A percentile compares a stretch with the other conserved stretches of the same genome.
phyloP scores from a whole-genome alignment of 2,329 filamentous ascomycete genomes.

The Penicillium psychrosexuale region DNA sequence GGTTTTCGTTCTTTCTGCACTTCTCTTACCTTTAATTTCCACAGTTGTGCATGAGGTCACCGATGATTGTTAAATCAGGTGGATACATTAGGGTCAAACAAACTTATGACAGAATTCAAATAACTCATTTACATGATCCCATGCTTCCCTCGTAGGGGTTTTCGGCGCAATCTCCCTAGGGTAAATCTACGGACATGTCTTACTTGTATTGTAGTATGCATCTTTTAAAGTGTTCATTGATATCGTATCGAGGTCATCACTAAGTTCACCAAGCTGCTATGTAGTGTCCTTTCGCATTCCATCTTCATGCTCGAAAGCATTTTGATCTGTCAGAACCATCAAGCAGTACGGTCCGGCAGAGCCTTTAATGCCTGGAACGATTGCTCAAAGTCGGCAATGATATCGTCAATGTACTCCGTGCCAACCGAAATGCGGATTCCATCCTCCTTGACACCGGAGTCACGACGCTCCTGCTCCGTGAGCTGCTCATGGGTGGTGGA shows the following conservation, averaged over 20 bases:
- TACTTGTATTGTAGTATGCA: neutral
- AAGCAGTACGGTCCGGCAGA: constrained; percentile 35
- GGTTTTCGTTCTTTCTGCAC: neutral
- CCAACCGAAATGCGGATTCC: constrained; percentile 93
- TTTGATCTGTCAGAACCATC: constrained; percentile 53
- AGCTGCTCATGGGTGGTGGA: constrained; percentile 93
- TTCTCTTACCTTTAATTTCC: neutral
- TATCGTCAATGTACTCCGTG: constrained; percentile 95
- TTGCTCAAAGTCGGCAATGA: constrained; percentile 92
- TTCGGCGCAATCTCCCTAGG: neutral
- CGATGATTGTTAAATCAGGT: neutral
- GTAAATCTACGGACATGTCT: neutral
- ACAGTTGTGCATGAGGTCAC: neutral
- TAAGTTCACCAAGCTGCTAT: neutral
- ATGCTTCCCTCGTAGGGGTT: neutral
- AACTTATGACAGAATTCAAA: neutral
- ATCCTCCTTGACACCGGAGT: constrained; percentile 81
- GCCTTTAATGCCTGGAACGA: constrained; percentile 62
- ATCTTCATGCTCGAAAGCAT: neutral
- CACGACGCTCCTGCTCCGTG: constrained; percentile 72
- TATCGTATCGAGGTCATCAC: neutral
- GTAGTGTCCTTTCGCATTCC: neutral
- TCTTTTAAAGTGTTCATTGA: neutral
- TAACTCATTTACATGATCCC: neutral
- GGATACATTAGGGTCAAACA: neutral